Percentiles rank a stretch among this genome's conserved stretches.
These are phyloP conservation scores for Penicillium canariense DNA, from an alignment of 495 filamentous ascomycete genomes.

Conservation along the genomic window DNA sequence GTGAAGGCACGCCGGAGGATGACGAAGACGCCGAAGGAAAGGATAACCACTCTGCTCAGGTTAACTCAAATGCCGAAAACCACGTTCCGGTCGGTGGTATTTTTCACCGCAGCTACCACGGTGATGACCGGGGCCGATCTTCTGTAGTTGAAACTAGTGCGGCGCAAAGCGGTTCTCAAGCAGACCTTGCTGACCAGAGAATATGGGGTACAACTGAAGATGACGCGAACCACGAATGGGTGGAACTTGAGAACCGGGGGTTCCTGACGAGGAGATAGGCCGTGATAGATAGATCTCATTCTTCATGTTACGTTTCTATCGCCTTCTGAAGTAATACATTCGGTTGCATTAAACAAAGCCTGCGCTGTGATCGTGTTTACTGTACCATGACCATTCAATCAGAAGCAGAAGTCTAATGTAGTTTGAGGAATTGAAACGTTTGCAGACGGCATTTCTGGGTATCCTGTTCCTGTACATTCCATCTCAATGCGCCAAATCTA, in stretches of 20 bases:
- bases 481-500: background rate
- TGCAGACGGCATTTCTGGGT: conserved; percentile 1
- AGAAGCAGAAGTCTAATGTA: background rate
- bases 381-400: background rate
- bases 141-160: background rate
- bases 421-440: background rate
- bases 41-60: conserved; percentile 2
- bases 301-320: no score
- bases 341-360: background rate
- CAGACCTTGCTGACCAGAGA: conserved; percentile 9
- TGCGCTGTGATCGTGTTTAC: no score
- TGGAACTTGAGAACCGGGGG: conserved; percentile 21
- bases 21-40: conserved; percentile 44
- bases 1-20: conserved; percentile 61
- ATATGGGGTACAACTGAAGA: conserved; percentile 3
- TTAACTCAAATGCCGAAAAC: conserved; percentile 3
- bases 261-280: conserved; percentile 26
- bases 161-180: background rate
- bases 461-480: conserved; percentile 3
- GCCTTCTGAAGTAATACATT: no score
- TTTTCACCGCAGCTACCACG: background rate
- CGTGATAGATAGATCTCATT: background rate
- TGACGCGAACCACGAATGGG: conserved; percentile 25
- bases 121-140: background rate
- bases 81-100: background rate